Base-by-base conservation (phyloP, 192 early-diverging fungal genomes). In the Cetraspora pellucida region DNA sequence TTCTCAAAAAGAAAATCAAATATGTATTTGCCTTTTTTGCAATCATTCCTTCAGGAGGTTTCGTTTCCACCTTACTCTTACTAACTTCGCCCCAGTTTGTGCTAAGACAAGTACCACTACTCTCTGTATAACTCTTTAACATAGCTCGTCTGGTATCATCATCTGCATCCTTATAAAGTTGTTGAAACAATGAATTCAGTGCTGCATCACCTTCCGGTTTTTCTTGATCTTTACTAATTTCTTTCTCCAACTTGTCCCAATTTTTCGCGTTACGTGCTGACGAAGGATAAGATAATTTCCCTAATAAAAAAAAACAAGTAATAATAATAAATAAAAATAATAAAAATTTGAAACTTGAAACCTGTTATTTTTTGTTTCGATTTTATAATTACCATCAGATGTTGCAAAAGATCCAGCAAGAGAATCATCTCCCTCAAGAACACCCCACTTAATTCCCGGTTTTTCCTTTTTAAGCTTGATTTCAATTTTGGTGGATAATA, bases 41-140 rank as follows among this genome's bases (percentile, higher is more conserved):
- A 8, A 91, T 81, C 89, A 97, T 95, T 66, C 96, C 96, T 44
- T 94, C 93, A 10, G 98, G 98, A 23, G 98, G 95, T 73, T 91
- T 89, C 16, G 91, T 91, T 83, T 97, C 94, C 16, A 97, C 96
- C 13, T 84, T 82, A 66, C 89, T 89, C 83, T 93, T 91, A 30
- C 89, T 87, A 52, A 99, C 95, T 83, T 96, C 95, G 43, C 84
- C 86, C 97, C 97, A 99, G 81, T 99, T 97, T 43, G 97, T 99
- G 69, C 91, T 93, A 46, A 99, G 85, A 64, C 89, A 89, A 0
- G 98, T 99, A 28, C 98, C 98, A 68, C 95, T 95, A 82, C 92
- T 94, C 81, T 99, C 98, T 6, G 91, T 87, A 81, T 94, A 99
- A 80, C 93, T 95, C 87, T 99, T 99, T 89, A 97, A 91, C 98